These are phyloP conservation scores for Dovyalis caffra DNA, from an alignment of 345 rosid genomes.

Conservation along the genomic window DNA sequence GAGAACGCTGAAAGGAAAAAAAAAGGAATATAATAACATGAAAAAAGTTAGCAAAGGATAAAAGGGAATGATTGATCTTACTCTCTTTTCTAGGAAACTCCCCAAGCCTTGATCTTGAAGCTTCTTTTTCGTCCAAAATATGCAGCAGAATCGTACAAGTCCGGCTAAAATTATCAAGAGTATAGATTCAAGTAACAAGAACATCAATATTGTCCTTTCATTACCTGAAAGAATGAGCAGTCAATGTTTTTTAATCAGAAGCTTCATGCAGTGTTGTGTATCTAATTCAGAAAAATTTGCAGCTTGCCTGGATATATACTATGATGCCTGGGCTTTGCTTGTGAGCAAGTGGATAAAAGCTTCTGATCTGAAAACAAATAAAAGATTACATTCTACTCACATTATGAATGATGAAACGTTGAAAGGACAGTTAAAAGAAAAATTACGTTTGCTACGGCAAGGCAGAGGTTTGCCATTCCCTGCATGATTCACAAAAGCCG, in stretches of 20 bases:
- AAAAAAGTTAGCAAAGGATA: background rate
- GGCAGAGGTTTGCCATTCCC: constrained; percentile 55
- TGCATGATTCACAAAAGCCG: constrained; percentile 33
- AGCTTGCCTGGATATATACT: constrained; percentile 49
- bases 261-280: background rate
- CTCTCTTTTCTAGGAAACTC: constrained; percentile 69
- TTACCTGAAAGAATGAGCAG: constrained; percentile 46
- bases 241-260: too few relatives aligned
- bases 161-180: constrained; percentile 52
- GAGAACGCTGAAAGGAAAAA: constrained; percentile 48
- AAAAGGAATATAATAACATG: background rate
- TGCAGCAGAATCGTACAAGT: constrained; percentile 68
- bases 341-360: constrained; percentile 63
- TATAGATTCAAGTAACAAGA: constrained; percentile 64
- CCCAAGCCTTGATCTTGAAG: constrained; percentile 57
- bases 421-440: background rate
- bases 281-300: background rate
- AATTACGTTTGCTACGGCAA: constrained; percentile 53
- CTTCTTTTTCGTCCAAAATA: constrained; percentile 88
- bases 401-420: background rate
- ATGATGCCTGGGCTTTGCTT: constrained; percentile 43
- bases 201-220: constrained; percentile 46
- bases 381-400: background rate
- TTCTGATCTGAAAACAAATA: constrained; percentile 44
- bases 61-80: constrained; percentile 24